Conservation (phyloP, 768 basidiomycete species). For the Auricularia sp. region DNA sequence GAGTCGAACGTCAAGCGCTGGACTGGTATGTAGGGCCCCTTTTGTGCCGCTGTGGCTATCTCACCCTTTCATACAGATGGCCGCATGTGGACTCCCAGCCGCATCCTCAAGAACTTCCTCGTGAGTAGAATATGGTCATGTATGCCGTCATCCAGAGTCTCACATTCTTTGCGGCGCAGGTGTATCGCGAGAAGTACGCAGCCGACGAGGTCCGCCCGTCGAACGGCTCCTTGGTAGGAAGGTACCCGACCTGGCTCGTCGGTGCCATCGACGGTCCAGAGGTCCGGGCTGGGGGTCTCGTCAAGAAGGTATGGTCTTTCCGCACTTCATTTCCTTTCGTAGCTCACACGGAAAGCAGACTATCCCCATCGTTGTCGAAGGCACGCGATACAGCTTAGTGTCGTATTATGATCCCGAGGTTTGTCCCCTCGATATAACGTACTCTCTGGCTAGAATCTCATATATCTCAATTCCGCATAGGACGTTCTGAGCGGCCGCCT, state of each 20-base stretch:
- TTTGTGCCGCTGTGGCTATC: background rate
- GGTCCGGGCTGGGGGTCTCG: background rate
- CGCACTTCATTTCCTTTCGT: background rate
- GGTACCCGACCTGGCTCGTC: background rate
- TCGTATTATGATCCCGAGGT: background rate
- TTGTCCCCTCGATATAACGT: background rate
- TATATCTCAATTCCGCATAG: background rate
- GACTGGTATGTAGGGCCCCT: background rate
- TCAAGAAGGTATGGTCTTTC: background rate
- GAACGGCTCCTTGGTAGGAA: background rate
- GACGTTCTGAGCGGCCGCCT: background rate
- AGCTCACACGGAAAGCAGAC: background rate
- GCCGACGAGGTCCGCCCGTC: background rate
- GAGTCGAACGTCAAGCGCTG: background rate
- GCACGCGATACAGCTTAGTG: background rate
- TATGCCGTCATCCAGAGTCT: background rate
- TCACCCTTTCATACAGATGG: background rate
- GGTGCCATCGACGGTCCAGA: background rate
- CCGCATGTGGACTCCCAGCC: background rate
- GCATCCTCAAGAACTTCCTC: background rate
- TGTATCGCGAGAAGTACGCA: background rate
- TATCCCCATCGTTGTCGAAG: background rate
- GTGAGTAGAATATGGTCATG: background rate
- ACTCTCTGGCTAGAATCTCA: background rate
- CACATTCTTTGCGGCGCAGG: background rate